phyloP scores from a whole-genome alignment of 2,329 filamentous ascomycete genomes.

The Orbilia oligospora region DNA sequence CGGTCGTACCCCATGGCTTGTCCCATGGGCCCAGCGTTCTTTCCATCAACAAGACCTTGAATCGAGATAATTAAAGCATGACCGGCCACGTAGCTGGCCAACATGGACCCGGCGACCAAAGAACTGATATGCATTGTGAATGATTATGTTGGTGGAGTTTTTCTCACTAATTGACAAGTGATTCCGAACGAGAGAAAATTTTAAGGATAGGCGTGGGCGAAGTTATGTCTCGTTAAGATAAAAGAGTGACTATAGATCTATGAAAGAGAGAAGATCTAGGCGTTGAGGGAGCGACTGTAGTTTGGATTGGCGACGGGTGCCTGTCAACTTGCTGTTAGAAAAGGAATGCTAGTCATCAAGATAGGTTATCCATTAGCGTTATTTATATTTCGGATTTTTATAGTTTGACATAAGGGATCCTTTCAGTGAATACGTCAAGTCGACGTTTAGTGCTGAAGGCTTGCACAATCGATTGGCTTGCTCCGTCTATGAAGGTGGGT shows the following conservation, averaged over 20 bases:
- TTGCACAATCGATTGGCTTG: neutral
- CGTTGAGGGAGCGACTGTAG: neutral
- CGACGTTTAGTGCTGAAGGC: neutral
- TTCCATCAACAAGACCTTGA: conserved; percentile 19
- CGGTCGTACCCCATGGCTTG: conserved; percentile 22
- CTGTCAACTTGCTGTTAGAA: neutral
- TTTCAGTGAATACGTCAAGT: neutral
- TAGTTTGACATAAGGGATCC: neutral
- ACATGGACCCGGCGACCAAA: neutral
- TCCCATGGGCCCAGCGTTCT: conserved; percentile 11
- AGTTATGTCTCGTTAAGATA: neutral
- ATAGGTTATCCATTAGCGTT: neutral
- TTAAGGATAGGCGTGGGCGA: neutral
- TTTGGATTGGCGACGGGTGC: neutral
- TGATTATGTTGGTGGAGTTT: neutral
- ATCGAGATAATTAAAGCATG: conserved; percentile 1
- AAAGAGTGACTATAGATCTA: conserved; percentile 1
- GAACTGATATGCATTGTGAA: conserved; percentile 5
- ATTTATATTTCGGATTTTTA: neutral
- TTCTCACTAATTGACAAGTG: neutral
- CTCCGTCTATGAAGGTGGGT: neutral
- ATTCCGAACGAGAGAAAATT: neutral
- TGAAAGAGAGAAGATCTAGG: conserved; percentile 3
- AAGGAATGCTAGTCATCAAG: neutral
- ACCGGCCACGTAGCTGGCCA: conserved; percentile 6